Conservation (phyloP, 805 yeast genomes). For the Metschnikowia kunwiensis region DNA sequence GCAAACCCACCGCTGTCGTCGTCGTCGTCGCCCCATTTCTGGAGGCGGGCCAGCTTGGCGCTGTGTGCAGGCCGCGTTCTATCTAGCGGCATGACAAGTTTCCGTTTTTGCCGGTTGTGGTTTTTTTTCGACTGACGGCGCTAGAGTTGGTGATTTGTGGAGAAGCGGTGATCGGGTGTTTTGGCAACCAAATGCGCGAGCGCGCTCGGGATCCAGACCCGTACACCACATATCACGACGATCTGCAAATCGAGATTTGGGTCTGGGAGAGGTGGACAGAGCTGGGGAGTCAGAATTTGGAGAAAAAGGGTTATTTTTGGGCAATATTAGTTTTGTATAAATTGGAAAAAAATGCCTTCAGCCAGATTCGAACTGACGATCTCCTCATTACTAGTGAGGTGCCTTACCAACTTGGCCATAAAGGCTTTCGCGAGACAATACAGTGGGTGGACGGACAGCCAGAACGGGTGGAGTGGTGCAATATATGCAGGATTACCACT, state of each 20-base stretch:
- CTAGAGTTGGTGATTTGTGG: conserved; percentile 3
- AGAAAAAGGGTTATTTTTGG: no score
- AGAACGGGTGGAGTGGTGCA: no score
- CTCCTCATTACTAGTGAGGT: conserved; percentile 22
- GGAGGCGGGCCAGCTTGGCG: conserved; percentile 9
- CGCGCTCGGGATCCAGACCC: not conserved
- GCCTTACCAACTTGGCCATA: conserved; percentile 21
- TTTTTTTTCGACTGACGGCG: no score
- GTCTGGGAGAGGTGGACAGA: no score
- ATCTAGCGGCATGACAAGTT: conserved; percentile 6
- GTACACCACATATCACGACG: no score
- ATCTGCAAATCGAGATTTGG: no score
- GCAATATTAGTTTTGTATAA: no score
- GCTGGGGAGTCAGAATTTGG: no score
- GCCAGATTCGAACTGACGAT: conserved; percentile 22
- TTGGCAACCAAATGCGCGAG: not conserved
- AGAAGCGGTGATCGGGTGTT: conserved; percentile 1
- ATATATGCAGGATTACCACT: no score
- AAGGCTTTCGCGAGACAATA: no score
- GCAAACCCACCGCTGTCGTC: conserved; percentile 5
- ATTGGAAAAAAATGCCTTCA: conserved; percentile 17
- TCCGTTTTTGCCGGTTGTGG: no score
- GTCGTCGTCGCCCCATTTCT: conserved; percentile 15
- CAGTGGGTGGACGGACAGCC: no score
- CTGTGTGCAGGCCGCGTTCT: conserved; percentile 3